A percentile compares a stretch with the other conserved stretches of the same genome.
Evolutionary conservation across 495 filamentous ascomycete species (phyloP).

Genomic region (Lophium mytilinum): DNA sequence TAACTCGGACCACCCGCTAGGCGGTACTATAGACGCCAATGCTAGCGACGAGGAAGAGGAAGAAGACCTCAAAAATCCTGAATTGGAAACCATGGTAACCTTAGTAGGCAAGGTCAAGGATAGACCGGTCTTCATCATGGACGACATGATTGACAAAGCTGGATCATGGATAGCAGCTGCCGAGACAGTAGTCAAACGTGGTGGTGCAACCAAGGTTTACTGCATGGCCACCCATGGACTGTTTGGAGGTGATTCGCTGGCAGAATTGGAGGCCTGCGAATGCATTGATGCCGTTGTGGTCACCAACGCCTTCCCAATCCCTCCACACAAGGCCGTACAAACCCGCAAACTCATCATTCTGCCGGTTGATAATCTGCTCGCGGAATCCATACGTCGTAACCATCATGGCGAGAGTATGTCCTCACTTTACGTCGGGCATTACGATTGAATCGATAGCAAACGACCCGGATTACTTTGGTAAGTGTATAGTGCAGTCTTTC

Average conservation of each 20-base stretch:
- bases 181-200: constrained; percentile 90
- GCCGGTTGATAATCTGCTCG: constrained; percentile 75
- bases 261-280: constrained; percentile 82
- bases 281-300: constrained; percentile 92
- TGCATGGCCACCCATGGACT: constrained; percentile 96
- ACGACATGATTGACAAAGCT: constrained; percentile 98
- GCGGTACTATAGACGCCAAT: constrained; percentile 71
- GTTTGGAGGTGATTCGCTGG: constrained; percentile 81
- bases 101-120: constrained; percentile 87
- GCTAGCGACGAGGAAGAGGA: constrained; percentile 86
- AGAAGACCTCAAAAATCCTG: constrained; percentile 60
- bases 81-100: constrained; percentile 87
- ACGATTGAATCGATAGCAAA: constrained; percentile 14
- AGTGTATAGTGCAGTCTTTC: neutral
- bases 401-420: constrained; percentile 68
- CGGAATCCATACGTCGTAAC: constrained; percentile 90
- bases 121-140: constrained; percentile 83
- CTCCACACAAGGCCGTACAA: constrained; percentile 55
- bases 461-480: neutral
- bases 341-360: constrained; percentile 75
- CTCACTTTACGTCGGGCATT: constrained; percentile 35
- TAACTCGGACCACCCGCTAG: constrained; percentile 57
- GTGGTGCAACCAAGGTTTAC: constrained; percentile 86
- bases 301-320: constrained; percentile 92
- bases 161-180: constrained; percentile 98